These are phyloP conservation scores for Xylaria palmicola DNA, from an alignment of 495 filamentous ascomycete genomes.

Conservation along the genomic window DNA sequence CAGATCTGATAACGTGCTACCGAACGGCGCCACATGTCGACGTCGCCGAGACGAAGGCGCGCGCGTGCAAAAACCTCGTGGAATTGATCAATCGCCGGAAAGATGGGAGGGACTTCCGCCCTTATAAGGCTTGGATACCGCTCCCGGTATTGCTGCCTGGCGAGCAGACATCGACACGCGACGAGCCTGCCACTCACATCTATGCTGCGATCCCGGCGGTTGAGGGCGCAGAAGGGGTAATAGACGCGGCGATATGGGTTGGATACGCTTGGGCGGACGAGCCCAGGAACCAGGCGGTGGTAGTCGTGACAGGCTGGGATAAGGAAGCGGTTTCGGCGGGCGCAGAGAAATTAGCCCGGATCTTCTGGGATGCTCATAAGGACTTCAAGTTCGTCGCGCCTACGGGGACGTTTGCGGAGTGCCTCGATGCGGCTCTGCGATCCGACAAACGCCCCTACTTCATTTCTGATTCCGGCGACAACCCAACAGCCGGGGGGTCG, in stretches of 20 bases:
- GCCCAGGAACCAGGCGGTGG: constrained; percentile 52
- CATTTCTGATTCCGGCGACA: constrained; percentile 60
- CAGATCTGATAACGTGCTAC: constrained; percentile 57
- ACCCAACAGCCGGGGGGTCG: constrained; percentile 56
- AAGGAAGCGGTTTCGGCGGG: constrained; percentile 32
- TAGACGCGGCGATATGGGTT: constrained; percentile 60
- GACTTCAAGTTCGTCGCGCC: constrained; percentile 57
- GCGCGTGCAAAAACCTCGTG: constrained; percentile 54
- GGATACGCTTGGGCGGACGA: constrained; percentile 63
- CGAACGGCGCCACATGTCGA: constrained; percentile 58
- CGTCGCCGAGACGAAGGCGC: constrained; percentile 51
- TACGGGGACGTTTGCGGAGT: constrained; percentile 50
- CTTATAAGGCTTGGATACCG: constrained; percentile 57
- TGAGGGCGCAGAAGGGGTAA: constrained; percentile 39
- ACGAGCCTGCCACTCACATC: constrained; percentile 54
- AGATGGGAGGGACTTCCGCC: constrained; percentile 29
- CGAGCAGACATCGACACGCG: constrained; percentile 58
- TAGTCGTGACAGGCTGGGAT: constrained; percentile 56
- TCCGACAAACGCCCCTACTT: constrained; percentile 53
- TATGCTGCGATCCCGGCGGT: constrained; percentile 50
- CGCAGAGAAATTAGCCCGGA: constrained; percentile 47
- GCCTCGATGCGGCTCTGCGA: constrained; percentile 46
- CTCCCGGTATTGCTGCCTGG: constrained; percentile 56
- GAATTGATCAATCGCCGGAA: constrained; percentile 31
- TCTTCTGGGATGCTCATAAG: constrained; percentile 50